Percentiles rank a stretch among this genome's conserved stretches.
phyloP scores from a whole-genome alignment of 176 grass and related monocot species.

The Dactylis glomerata region DNA sequence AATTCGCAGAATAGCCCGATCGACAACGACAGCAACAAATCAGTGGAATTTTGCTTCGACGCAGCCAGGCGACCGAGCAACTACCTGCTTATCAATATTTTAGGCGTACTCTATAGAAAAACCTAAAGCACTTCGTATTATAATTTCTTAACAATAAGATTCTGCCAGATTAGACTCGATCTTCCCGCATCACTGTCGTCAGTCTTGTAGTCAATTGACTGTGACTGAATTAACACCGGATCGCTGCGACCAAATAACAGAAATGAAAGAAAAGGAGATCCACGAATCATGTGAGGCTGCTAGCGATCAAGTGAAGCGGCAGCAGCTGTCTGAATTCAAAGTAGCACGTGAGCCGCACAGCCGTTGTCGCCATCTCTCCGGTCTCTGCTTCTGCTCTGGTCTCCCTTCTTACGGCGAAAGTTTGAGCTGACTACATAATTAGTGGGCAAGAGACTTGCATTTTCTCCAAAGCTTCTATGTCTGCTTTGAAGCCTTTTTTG shows the following conservation, averaged over 20 bases:
- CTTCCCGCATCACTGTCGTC: neutral
- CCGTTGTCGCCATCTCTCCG: neutral
- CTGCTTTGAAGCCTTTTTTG: neutral
- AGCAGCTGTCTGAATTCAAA: neutral
- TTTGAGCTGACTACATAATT: too few species aligned
- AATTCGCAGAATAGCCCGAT: too few species aligned
- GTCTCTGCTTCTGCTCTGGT: too few species aligned
- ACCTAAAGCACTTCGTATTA: neutral
- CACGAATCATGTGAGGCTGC: neutral
- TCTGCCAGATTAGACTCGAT: neutral
- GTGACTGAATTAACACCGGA: neutral
- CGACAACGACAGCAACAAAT: neutral
- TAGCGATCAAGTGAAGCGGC: neutral
- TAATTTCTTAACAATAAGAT: neutral
- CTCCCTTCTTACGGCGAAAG: neutral
- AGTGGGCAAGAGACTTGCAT: neutral
- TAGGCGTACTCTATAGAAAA: neutral
- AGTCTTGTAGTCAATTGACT: neutral
- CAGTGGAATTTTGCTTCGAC: neutral
- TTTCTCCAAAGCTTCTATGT: neutral
- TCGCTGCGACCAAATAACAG: neutral
- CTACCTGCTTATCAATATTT: neutral
- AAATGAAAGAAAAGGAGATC: neutral
- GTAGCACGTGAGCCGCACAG: slow-evolving; percentile 17
- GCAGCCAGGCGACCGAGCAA: neutral